Conservation (phyloP, 2,329 filamentous ascomycete species). For the Sclerotinia glacialis region DNA sequence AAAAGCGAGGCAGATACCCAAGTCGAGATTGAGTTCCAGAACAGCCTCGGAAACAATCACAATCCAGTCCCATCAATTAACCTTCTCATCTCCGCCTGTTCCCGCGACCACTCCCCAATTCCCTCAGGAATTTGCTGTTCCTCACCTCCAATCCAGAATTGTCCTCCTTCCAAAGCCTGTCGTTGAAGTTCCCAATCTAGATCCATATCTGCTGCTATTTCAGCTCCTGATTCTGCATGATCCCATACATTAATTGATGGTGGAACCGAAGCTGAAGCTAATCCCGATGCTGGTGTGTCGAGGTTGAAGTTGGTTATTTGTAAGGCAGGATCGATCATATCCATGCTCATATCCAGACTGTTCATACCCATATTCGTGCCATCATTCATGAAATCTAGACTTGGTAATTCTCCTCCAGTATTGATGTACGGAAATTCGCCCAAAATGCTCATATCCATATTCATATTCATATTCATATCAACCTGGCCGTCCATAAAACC, state of each 20-base stretch:
- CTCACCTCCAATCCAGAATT: slow-evolving; percentile 36
- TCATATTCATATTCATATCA: slow-evolving; percentile 4
- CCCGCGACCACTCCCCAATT: slow-evolving; percentile 15
- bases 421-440: background rate
- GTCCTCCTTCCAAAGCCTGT: slow-evolving; percentile 27
- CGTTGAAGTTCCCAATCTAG: slow-evolving; percentile 37
- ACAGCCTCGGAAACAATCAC: background rate
- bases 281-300: background rate
- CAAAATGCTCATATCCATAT: background rate
- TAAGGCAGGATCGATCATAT: slow-evolving; percentile 17
- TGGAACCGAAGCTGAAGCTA: slow-evolving; percentile 4
- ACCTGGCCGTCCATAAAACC: slow-evolving; percentile 3
- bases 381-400: slow-evolving; percentile 12
- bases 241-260: slow-evolving; percentile 2
- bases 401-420: slow-evolving; percentile 6
- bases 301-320: slow-evolving; percentile 6
- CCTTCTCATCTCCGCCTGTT: slow-evolving; percentile 36
- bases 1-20: background rate
- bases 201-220: slow-evolving; percentile 22
- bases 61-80: slow-evolving; percentile 31
- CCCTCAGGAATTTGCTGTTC: background rate
- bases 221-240: background rate
- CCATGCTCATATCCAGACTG: background rate
- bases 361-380: background rate
- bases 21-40: background rate